phyloP scores from a whole-genome alignment of 1,284 basidiomycete species.

The Wallemia hederae region DNA sequence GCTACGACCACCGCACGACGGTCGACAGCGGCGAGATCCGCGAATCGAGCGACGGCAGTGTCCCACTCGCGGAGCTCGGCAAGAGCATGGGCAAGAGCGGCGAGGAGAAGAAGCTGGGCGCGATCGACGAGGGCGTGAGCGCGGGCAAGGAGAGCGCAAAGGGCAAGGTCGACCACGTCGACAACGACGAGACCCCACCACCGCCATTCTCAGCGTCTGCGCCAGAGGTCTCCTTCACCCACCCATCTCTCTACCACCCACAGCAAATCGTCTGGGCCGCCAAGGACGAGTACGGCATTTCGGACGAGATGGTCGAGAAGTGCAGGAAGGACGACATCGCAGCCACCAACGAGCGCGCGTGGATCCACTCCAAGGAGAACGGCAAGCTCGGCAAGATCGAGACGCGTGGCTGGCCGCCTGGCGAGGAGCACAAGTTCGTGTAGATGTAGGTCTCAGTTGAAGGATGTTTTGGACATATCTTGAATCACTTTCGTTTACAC shows the following conservation, averaged over 20 bases:
- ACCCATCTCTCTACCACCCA: slow-evolving; percentile 42
- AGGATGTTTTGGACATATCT: no score
- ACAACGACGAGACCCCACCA: neutral
- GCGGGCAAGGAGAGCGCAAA: slow-evolving; percentile 4
- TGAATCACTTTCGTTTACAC: no score
- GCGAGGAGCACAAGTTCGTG: neutral
- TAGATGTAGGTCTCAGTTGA: no score
- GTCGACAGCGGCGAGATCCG: slow-evolving; percentile 8
- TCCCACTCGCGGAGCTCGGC: slow-evolving; percentile 2
- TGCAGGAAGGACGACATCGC: slow-evolving; percentile 29
- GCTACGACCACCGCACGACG: slow-evolving; percentile 10
- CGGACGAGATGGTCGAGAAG: slow-evolving; percentile 29
- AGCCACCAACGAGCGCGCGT: slow-evolving; percentile 26
- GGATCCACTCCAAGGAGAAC: slow-evolving; percentile 26
- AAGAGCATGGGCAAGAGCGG: neutral
- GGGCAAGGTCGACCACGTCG: slow-evolving; percentile 4
- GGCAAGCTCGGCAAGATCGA: neutral
- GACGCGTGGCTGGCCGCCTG: neutral
- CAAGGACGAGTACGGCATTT: slow-evolving; percentile 33
- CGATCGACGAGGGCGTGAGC: neutral
- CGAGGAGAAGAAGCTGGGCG: slow-evolving; percentile 3
- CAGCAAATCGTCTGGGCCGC: slow-evolving; percentile 59
- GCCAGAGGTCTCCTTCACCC: slow-evolving; percentile 28
- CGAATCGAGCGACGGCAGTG: slow-evolving; percentile 4
- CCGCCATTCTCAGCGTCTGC: slow-evolving; percentile 4